Base-by-base conservation (phyloP, 2,329 filamentous ascomycete species). In the Colletotrichum australisinense region DNA sequence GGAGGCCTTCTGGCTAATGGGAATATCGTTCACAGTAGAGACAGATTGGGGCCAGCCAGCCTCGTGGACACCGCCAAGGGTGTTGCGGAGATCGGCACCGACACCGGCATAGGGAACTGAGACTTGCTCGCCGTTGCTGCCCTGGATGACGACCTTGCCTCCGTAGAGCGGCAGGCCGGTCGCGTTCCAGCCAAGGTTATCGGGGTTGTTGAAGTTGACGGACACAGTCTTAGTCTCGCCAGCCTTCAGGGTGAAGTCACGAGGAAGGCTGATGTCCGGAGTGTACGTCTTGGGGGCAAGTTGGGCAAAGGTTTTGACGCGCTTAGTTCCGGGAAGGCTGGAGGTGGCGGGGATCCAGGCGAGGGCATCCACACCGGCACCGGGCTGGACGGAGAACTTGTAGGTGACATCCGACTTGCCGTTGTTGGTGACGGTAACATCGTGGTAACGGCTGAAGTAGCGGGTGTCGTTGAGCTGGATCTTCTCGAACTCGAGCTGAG, bases 381-480 rank as follows among this genome's bases (percentile, higher is more conserved):
- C 80, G 14, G 62, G 62, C 62, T 83, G 78, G 11, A 71, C 55
- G 0, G 76, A 72, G 49, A 79, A 75, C 24, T 76, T 79, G 78
- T 85, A 86, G 35, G 78, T 80, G 32, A 83, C 75, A 4, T 79
- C 76, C 19, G 79, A 76, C 26, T 77, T 76, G 62, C 80, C 84
- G 42, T 79, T 79, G 76, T 86, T 86, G 63, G 78, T 81, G 71
- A 86, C 79, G 57, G 75, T 74, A 9, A 80, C 64, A 1, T 77
- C 71, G 73, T 78, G 76, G 46, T 77, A 76, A 57, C 74, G 76
- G 49, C 78, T 77, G 75, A 86, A 83, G 75, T 84, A 77, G 57
- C 80, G 79, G 5, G 85, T 86, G 73, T 87, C 86, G 72, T 87
- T 87, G 73, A 87, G 82, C 42, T 80, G 80, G 35, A 87, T 81